These are phyloP conservation scores for Solanum tacnaense DNA, from an alignment of 257 asterid genomes.

Conservation along the genomic window DNA sequence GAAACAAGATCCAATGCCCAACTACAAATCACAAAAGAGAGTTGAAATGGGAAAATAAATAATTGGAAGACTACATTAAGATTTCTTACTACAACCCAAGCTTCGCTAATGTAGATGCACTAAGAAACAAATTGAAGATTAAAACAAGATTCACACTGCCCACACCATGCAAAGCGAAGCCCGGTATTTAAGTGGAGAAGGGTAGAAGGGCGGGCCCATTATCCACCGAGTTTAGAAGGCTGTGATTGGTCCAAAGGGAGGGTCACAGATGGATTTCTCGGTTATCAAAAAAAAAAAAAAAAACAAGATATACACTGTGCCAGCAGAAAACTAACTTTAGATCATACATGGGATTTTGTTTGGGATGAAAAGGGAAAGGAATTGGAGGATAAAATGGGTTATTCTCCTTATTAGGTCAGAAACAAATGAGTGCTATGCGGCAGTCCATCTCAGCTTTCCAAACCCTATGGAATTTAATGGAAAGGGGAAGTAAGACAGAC, in stretches of 20 bases:
- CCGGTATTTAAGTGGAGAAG: no score
- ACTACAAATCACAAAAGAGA: background rate
- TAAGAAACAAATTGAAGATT: background rate
- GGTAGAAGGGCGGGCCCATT: no score
- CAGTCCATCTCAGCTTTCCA: background rate
- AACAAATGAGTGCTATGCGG: background rate
- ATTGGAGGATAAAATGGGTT: background rate
- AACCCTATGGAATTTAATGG: background rate
- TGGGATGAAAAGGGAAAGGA: background rate
- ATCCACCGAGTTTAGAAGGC: no score
- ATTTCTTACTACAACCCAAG: background rate
- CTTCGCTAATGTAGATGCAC: background rate
- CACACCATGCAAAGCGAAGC: no score
- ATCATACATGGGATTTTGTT: background rate
- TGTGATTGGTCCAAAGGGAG: no score
- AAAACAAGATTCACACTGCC: background rate
- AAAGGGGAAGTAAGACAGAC: background rate
- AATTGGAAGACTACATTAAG: background rate
- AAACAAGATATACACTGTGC: background rate
- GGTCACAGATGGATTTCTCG: no score
- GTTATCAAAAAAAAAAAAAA: no score
- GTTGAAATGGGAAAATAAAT: background rate
- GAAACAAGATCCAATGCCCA: background rate
- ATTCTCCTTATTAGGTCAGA: background rate
- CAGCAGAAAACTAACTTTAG: background rate